Base-by-base conservation (phyloP, 169 alveolate species). In the Pseudocohnilembus persalinus region DNA sequence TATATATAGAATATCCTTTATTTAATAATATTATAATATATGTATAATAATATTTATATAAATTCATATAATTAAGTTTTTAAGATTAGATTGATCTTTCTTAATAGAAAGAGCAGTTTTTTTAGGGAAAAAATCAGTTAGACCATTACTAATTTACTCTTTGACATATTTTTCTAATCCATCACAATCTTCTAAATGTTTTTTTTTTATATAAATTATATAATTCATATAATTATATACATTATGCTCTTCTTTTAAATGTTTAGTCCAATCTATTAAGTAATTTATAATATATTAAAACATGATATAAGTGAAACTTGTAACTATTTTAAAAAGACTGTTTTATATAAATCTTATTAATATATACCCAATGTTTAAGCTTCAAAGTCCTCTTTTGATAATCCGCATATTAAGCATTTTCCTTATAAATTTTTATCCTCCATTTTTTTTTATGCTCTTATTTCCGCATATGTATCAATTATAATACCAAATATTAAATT, bases 231-330 rank as follows among this genome's bases (percentile, higher is more conserved):
- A 79, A 79, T 79, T 79, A 63, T 35, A 35, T 15, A 79, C 28
- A 79, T 79, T 79, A 30, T 79, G 84, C 63, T 79, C 84, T 6
- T 79, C 31, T 49, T 79, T 63, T 16, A 79, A 29, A 63, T 79
- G 84, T n/a, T 79, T 63, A n/a, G 35, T 73, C 84, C 84, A 79
- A 29, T 79, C 84, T 49, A n/a, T n/a, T n/a, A n/a, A n/a, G n/a
- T n/a, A n/a, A n/a, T n/a, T n/a, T n/a, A n/a, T n/a, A n/a, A n/a
- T n/a, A n/a, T n/a, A n/a, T n/a, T n/a, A n/a, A n/a, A n/a, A n/a
- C n/a, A n/a, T n/a, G n/a, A n/a, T n/a, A n/a, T n/a, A n/a, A n/a
- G n/a, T n/a, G n/a, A n/a, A n/a, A n/a, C n/a, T n/a, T n/a, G n/a
- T n/a, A n/a, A n/a, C n/a, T n/a, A n/a, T n/a, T n/a, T n/a, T n/a